Base-by-base conservation (phyloP, 495 filamentous ascomycete species). In the Thermothielavioides terrestris region DNA sequence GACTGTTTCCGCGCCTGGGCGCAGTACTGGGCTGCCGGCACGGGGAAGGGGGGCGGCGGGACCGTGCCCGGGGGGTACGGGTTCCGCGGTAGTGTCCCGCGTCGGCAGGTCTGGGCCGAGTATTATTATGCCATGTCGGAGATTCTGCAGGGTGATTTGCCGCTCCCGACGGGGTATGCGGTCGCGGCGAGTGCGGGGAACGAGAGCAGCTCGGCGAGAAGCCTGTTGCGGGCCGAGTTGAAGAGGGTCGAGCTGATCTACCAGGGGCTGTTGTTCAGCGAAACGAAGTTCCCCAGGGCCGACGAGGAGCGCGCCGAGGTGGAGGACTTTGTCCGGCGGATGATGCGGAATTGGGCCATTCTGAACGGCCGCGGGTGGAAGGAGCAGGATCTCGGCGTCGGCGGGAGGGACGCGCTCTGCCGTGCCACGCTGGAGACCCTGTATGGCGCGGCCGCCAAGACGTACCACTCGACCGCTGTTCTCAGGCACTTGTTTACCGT, bases 381-480 rank as follows among this genome's bases (percentile, higher is more conserved):
- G 51, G 79, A 94, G 51, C 75, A 82, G 46, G 88, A 92, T 55
- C 73, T 94, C 22, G 87, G 85, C 12, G 78, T 82, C 62, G 88
- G 84, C 4, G 89, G 88, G 9, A 84, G 86, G 61, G 79, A 81
- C 58, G 74, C 72, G 22, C 71, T 89, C 17, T 79, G 85, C 52
- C 77, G 79, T 45, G 79, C 78, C 46, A 83, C 89, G 28, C 75
- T 94, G 21, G 87, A 94, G 67, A 84, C 88, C 23, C 71, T 96
- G 9, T 95, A 95, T 57, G 80, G 85, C 17, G 89, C 89, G 23
- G 85, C 92, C 9, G 85, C 85, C 2, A 94, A 90, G 66, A 94
- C 89, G 0, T 98, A 89, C 57, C 92, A 97, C 61, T 97, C 94
- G 2, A 91, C 89, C 5, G 67, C 84, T 20, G 82, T 97, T 44